phyloP scores from a whole-genome alignment of 352 stramenopile species.

The Phytophthora capsici region DNA sequence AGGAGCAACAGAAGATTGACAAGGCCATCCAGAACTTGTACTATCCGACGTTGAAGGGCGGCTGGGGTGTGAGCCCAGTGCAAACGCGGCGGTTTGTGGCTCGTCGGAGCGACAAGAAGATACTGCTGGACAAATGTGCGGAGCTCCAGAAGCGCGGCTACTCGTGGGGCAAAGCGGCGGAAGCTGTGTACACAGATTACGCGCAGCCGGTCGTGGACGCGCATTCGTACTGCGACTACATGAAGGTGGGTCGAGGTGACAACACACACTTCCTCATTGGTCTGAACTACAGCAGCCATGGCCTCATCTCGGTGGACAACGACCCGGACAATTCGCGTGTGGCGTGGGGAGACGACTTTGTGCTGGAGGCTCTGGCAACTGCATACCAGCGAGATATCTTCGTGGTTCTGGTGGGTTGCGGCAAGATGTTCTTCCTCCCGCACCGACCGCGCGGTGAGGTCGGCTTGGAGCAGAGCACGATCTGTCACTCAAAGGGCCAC shows the following conservation, averaged over 20 bases:
- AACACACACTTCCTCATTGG: constrained; percentile 84
- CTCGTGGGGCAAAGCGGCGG: constrained; percentile 76
- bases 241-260: constrained; percentile 74
- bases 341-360: constrained; percentile 89
- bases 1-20: constrained; percentile 82
- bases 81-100: constrained; percentile 85
- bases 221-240: constrained; percentile 88
- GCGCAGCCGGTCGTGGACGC: constrained; percentile 75
- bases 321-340: constrained; percentile 80
- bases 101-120: constrained; percentile 67
- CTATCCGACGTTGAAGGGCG: constrained; percentile 79
- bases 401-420: constrained; percentile 85
- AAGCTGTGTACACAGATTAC: constrained; percentile 79
- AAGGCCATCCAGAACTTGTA: constrained; percentile 88
- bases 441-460: constrained; percentile 65
- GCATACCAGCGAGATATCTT: constrained; percentile 91
- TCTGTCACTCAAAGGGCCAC: constrained; percentile 76
- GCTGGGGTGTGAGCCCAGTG: constrained; percentile 85
- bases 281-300: constrained; percentile 80
- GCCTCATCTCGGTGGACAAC: constrained; percentile 84
- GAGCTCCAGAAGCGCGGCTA: constrained; percentile 83
- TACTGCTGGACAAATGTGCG: constrained; percentile 77
- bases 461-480: constrained; percentile 47
- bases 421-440: constrained; percentile 90
- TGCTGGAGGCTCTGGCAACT: constrained; percentile 84